Evolutionary conservation across 2,329 filamentous ascomycete genomes (phyloP).

Genomic region (Hymenoscyphus repandus): DNA sequence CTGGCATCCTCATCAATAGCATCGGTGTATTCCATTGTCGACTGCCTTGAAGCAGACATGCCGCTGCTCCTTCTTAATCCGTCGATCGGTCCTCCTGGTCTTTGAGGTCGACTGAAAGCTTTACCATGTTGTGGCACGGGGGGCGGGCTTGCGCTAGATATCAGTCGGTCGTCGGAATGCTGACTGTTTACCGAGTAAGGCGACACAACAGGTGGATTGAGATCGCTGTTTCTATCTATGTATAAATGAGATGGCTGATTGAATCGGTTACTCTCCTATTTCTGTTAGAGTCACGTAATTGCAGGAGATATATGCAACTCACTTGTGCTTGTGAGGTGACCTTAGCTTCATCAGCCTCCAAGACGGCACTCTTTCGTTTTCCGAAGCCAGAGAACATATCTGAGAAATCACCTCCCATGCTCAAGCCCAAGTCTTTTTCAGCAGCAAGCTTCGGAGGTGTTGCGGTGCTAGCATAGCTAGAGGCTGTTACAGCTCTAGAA

Average conservation of each 20-base stretch:
- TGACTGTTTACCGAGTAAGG: constrained; percentile 30
- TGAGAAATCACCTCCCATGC: constrained; percentile 31
- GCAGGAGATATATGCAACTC: constrained; percentile 7
- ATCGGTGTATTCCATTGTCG: constrained; percentile 25
- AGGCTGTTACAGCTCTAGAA: constrained; percentile 27
- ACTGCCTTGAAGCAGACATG: constrained; percentile 23
- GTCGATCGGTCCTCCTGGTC: constrained; percentile 13
- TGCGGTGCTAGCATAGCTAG: constrained; percentile 32
- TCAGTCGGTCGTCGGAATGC: constrained; percentile 29
- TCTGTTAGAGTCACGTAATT: background rate
- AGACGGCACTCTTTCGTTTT: constrained; percentile 26
- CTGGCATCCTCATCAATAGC: constrained; percentile 30
- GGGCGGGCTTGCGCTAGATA: constrained; percentile 26
- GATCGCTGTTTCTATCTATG: constrained; percentile 24
- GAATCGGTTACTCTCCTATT: constrained; percentile 8
- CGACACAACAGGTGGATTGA: constrained; percentile 20
- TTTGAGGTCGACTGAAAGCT: constrained; percentile 12
- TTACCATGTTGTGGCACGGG: constrained; percentile 15
- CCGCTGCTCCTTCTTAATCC: constrained; percentile 30
- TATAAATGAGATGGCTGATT: constrained; percentile 26
- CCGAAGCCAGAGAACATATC: constrained; percentile 31
- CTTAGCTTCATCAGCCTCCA: constrained; percentile 23
- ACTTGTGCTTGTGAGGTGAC: constrained; percentile 26
- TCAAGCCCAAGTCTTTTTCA: constrained; percentile 27
- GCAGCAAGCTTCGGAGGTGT: constrained; percentile 27